phyloP scores from a whole-genome alignment of 179 eudicot genomes.

The Spergularia azorica region DNA sequence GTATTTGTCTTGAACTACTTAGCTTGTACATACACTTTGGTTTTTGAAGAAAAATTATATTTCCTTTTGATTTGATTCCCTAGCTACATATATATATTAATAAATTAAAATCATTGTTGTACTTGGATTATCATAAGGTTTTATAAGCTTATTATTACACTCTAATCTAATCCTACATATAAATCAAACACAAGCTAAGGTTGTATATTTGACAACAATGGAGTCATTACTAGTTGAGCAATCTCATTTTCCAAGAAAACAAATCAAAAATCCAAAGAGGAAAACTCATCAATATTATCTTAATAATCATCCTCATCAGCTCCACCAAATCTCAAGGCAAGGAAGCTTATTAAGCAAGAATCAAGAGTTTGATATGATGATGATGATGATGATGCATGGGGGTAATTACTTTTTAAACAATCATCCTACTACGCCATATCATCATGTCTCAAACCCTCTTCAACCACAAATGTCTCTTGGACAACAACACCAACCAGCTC shows the following conservation, averaged over 20 bases:
- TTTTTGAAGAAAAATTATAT: too few relatives aligned
- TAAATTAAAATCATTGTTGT: too few relatives aligned
- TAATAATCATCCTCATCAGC: neutral
- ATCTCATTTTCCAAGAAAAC: slow-evolving; percentile 11
- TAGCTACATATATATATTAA: too few relatives aligned
- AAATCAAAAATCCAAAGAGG: slow-evolving; percentile 4
- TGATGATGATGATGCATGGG: slow-evolving; percentile 15
- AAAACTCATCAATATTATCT: neutral
- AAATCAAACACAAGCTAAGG: too few relatives aligned
- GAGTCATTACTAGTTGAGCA: slow-evolving; percentile 13
- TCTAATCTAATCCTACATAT: too few relatives aligned
- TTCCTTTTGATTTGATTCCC: too few relatives aligned
- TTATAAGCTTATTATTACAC: too few relatives aligned
- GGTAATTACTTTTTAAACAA: slow-evolving; percentile 14
- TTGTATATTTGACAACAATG: neutral
- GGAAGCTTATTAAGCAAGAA: neutral
- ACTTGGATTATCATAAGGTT: too few relatives aligned
- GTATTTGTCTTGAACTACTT: too few relatives aligned
- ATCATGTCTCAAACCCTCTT: slow-evolving; percentile 11
- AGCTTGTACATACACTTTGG: too few relatives aligned
- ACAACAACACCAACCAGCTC: slow-evolving; percentile 37
- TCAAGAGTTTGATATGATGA: neutral
- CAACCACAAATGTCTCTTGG: neutral
- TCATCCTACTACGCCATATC: neutral
- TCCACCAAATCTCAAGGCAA: slow-evolving; percentile 15